Percentiles rank a stretch among this genome's conserved stretches.
These are phyloP conservation scores for Dryas octopetala DNA, from an alignment of 306 rosid species.

Conservation along the genomic window DNA sequence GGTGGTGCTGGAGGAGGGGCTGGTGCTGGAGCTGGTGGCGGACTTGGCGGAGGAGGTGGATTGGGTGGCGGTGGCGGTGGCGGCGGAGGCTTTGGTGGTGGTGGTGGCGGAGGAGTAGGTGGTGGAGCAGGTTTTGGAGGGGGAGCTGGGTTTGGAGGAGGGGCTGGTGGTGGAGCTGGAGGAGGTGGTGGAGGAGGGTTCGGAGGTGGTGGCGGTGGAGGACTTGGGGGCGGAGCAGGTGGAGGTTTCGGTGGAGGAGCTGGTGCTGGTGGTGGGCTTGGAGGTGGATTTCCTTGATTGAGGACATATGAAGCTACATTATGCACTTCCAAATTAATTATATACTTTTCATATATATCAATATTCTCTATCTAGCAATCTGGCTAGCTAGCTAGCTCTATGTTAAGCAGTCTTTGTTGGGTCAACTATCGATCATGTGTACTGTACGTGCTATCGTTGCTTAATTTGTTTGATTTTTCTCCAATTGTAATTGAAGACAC, in stretches of 20 bases:
- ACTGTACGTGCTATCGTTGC: neutral
- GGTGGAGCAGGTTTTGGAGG: conserved; percentile 30
- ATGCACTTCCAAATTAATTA: neutral
- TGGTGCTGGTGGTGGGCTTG: conserved; percentile 41
- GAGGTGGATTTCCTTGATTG: conserved; percentile 62
- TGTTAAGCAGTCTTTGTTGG: neutral
- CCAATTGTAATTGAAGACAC: too few species aligned
- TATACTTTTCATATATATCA: neutral
- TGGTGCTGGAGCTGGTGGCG: conserved; percentile 26
- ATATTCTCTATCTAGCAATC: neutral
- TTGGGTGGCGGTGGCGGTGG: conserved; percentile 33
- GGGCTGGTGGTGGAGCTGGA: conserved; percentile 43
- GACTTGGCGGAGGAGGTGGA: conserved; percentile 29
- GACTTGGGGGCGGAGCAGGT: conserved; percentile 23
- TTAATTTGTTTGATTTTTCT: neutral
- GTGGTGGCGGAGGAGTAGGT: conserved; percentile 48
- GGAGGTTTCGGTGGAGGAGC: conserved; percentile 37
- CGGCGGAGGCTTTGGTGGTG: conserved; percentile 65
- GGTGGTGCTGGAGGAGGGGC: conserved; percentile 33
- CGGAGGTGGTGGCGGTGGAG: conserved; percentile 33
- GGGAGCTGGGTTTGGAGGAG: conserved; percentile 36
- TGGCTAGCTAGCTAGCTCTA: neutral
- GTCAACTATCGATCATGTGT: neutral
- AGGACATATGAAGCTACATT: neutral
- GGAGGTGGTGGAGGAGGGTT: conserved; percentile 60